Evolutionary conservation across 2,329 filamentous ascomycete species (phyloP).

Genomic region (Coleophoma cylindrospora): DNA sequence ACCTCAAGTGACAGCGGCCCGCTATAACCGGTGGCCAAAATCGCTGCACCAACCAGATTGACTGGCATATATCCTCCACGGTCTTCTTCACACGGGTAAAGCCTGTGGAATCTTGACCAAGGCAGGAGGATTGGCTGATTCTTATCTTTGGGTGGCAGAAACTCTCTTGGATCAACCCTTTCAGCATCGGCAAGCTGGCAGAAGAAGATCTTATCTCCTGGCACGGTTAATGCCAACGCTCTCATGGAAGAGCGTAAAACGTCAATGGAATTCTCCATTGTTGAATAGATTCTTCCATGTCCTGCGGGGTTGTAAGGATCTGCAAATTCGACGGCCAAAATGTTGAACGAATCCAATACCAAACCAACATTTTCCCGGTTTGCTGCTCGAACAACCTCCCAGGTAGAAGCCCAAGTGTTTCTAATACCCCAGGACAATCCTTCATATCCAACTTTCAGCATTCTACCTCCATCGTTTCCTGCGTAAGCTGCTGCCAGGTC

Average conservation of each 20-base stretch:
- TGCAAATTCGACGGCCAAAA: conserved; percentile 28
- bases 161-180: conserved; percentile 17
- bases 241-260: conserved; percentile 21
- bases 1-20: conserved; percentile 28
- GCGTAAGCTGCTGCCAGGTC: conserved; percentile 26
- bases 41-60: conserved; percentile 24
- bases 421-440: conserved; percentile 26
- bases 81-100: conserved; percentile 23
- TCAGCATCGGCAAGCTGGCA: conserved; percentile 28
- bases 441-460: conserved; percentile 28
- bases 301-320: conserved; percentile 24
- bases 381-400: conserved; percentile 27
- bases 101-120: conserved; percentile 26
- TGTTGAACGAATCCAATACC: conserved; percentile 27
- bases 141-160: conserved; percentile 2
- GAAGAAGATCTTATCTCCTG: conserved; percentile 28
- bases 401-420: conserved; percentile 28
- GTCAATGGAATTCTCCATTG: conserved; percentile 21
- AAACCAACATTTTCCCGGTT: conserved; percentile 27
- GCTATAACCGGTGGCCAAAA: conserved; percentile 25
- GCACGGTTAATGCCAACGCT: conserved; percentile 19
- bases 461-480: conserved; percentile 20
- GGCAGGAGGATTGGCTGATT: conserved; percentile 21
- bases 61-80: conserved; percentile 27
- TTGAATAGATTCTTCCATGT: conserved; percentile 24